phyloP scores from a whole-genome alignment of 164 flowering plant species.

The Sextonia rubra region DNA sequence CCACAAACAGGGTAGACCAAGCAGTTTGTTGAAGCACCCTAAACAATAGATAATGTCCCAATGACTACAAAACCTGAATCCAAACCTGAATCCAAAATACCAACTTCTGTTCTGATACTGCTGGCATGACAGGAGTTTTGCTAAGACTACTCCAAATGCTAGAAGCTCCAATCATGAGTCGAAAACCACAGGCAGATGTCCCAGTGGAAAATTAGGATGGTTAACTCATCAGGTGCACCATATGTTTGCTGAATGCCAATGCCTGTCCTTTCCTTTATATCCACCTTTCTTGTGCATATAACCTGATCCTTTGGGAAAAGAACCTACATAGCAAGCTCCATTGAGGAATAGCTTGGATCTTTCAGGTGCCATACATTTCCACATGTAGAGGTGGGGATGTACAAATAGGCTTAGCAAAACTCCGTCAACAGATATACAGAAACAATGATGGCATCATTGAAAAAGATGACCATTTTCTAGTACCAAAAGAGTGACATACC shows the following conservation, averaged over 20 bases:
- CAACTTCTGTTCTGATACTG: not conserved
- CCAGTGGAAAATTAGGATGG: not conserved
- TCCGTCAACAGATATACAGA: not conserved
- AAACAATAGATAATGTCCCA: conserved; percentile 19
- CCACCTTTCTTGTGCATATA: not conserved
- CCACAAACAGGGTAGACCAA: conserved; percentile 28
- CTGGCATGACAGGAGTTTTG: not conserved
- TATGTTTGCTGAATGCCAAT: not conserved
- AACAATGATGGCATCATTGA: not conserved
- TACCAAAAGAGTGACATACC: no score
- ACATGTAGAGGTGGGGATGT: not conserved
- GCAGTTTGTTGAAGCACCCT: conserved; percentile 46
- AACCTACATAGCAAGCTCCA: not conserved
- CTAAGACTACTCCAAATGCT: not conserved
- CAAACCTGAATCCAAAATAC: not conserved
- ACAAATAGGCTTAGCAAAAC: not conserved
- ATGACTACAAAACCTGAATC: conserved; percentile 28
- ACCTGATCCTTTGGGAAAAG: not conserved
- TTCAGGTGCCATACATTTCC: not conserved
- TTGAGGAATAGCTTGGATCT: not conserved
- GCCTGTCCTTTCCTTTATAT: not conserved
- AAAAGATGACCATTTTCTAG: no score
- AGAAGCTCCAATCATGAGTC: not conserved
- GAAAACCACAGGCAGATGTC: not conserved
- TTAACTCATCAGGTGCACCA: not conserved